Evolutionary conservation across 495 filamentous ascomycete species (phyloP).

Genomic region (Tuber microsphaerosporum): DNA sequence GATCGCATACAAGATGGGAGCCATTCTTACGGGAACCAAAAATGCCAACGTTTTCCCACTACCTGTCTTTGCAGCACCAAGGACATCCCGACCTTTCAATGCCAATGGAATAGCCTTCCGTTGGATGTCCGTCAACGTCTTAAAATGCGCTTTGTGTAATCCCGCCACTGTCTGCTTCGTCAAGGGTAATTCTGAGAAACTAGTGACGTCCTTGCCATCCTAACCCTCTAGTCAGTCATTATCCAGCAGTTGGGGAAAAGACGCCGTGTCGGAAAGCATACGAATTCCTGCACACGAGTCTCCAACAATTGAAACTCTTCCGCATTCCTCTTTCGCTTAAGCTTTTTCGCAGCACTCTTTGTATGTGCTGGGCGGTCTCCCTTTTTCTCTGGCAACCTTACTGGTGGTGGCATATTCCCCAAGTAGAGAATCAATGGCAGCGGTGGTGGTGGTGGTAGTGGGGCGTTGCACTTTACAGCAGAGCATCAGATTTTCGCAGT

Average conservation of each 20-base stretch:
- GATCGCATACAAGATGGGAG: not conserved
- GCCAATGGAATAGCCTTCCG: slow-evolving; percentile 74
- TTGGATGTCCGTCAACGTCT: slow-evolving; percentile 86
- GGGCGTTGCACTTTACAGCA: not conserved
- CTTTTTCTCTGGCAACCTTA: slow-evolving; percentile 28
- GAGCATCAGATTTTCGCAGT: not conserved
- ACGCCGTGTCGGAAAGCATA: slow-evolving; percentile 26
- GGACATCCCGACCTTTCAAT: slow-evolving; percentile 78
- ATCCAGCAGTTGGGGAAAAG: not conserved
- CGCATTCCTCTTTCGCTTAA: slow-evolving; percentile 61
- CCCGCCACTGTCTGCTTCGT: slow-evolving; percentile 75
- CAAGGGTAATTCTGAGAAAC: slow-evolving; percentile 75
- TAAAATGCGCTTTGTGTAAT: slow-evolving; percentile 79
- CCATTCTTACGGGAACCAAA: slow-evolving; percentile 60
- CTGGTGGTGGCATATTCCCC: slow-evolving; percentile 13
- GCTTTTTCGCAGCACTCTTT: slow-evolving; percentile 39
- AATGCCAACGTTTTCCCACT: slow-evolving; percentile 96
- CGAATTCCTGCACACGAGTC: slow-evolving; percentile 47
- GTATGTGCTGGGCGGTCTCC: slow-evolving; percentile 21
- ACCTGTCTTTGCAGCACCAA: slow-evolving; percentile 93
- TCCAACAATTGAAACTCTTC: slow-evolving; percentile 56
- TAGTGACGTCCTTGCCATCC: slow-evolving; percentile 17
- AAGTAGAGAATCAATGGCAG: not conserved
- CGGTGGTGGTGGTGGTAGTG: not conserved
- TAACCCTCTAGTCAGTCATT: slow-evolving; percentile 7